Conservation (phyloP, 2,329 filamentous ascomycete species). For the Pseudocercospora crystallina region DNA sequence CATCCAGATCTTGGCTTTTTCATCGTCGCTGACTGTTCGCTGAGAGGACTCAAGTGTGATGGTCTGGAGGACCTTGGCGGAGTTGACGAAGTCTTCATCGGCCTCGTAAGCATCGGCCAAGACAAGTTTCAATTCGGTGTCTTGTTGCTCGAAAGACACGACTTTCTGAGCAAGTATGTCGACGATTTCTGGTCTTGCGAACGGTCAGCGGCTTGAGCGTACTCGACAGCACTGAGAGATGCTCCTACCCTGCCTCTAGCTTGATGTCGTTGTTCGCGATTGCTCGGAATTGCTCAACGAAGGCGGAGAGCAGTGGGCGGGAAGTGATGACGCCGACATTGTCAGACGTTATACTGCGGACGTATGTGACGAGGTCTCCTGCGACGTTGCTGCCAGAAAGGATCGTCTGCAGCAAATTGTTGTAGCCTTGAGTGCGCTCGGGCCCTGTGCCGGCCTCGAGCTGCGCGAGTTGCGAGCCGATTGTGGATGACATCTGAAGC, state of each 20-base stretch:
- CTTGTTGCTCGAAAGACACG: conserved; percentile 81
- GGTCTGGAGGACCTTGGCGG: conserved; percentile 74
- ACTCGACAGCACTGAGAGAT: conserved; percentile 32
- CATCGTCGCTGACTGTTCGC: conserved; percentile 75
- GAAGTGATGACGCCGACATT: conserved; percentile 74
- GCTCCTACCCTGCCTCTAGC: conserved; percentile 62
- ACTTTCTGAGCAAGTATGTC: conserved; percentile 64
- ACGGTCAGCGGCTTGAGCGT: background rate
- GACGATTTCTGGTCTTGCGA: conserved; percentile 61
- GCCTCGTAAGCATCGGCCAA: conserved; percentile 80
- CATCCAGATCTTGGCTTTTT: conserved; percentile 84
- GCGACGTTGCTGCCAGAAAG: conserved; percentile 51
- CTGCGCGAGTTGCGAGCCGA: conserved; percentile 12
- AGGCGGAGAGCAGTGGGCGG: conserved; percentile 66
- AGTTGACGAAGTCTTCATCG: conserved; percentile 75
- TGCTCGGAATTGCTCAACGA: conserved; percentile 62
- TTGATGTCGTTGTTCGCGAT: conserved; percentile 64
- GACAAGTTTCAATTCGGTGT: conserved; percentile 73
- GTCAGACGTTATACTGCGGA: conserved; percentile 63
- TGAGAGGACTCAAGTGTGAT: conserved; percentile 90
- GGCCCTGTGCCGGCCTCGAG: conserved; percentile 14
- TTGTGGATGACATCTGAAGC: background rate
- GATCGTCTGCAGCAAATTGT: conserved; percentile 57
- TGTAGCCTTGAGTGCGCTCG: conserved; percentile 52
- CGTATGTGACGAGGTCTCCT: conserved; percentile 66